phyloP scores from a whole-genome alignment of 257 asterid species.

The Haberlea rhodopensis region DNA sequence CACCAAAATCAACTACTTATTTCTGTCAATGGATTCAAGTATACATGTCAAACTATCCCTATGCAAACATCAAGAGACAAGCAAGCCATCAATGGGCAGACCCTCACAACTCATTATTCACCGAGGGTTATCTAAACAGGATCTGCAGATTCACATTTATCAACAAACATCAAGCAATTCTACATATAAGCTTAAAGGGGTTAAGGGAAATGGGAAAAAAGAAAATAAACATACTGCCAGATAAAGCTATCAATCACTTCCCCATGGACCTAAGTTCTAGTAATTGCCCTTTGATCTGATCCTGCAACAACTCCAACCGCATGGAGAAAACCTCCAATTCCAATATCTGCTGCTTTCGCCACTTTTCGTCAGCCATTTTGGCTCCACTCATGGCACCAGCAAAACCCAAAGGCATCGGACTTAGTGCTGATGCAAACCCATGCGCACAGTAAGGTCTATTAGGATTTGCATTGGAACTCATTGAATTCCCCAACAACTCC shows the following conservation, averaged over 20 bases:
- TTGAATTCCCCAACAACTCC: slow-evolving; percentile 58
- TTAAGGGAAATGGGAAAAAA: slow-evolving; percentile 17
- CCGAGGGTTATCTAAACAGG: slow-evolving; percentile 50
- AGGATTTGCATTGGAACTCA: slow-evolving; percentile 32
- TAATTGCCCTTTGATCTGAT: slow-evolving; percentile 78
- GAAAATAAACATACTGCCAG: slow-evolving; percentile 38
- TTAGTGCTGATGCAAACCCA: slow-evolving; percentile 42
- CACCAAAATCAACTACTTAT: slow-evolving; percentile 25
- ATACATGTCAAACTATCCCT: slow-evolving; percentile 47
- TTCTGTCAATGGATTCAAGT: slow-evolving; percentile 32
- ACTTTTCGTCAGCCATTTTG: slow-evolving; percentile 51
- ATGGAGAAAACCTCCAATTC: slow-evolving; percentile 90
- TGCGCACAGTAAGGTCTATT: slow-evolving; percentile 36
- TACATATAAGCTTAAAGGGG: slow-evolving; percentile 30
- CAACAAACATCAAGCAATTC: slow-evolving; percentile 37
- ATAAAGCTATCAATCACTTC: slow-evolving; percentile 39
- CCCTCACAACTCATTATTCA: slow-evolving; percentile 48
- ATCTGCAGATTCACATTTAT: slow-evolving; percentile 40
- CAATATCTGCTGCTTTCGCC: slow-evolving; percentile 94
- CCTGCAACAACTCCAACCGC: slow-evolving; percentile 92
- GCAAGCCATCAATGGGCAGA: slow-evolving; percentile 35
- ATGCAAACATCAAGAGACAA: slow-evolving; percentile 35
- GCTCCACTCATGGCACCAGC: slow-evolving; percentile 49
- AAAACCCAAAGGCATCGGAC: slow-evolving; percentile 55
- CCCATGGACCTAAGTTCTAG: slow-evolving; percentile 83